Evolutionary conservation across 106 monocot genomes (phyloP).

Genomic region (Vanilla planifolia): DNA sequence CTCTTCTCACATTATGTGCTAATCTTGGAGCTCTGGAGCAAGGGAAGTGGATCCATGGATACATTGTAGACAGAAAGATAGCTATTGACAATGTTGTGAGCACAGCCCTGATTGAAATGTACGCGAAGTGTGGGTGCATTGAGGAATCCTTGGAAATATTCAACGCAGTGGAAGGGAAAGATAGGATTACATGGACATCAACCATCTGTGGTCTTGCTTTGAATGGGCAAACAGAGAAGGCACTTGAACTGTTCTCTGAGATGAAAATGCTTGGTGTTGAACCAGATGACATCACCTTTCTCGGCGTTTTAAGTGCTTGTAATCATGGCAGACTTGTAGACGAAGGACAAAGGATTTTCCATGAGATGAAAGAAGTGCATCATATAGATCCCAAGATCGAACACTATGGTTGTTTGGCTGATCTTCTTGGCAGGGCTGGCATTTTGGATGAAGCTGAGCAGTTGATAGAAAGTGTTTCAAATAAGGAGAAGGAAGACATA

Average conservation of each 20-base stretch:
- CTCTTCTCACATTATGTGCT: conserved; percentile 47
- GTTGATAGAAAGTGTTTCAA: conserved; percentile 25
- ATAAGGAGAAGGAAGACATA: conserved; percentile 5
- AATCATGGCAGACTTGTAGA: conserved; percentile 55
- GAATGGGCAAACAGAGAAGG: conserved; percentile 25
- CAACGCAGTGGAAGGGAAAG: conserved; percentile 14
- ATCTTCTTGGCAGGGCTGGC: conserved; percentile 54
- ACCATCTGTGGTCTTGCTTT: conserved; percentile 44
- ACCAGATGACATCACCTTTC: conserved; percentile 61
- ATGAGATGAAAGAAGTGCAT: conserved; percentile 29
- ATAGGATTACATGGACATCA: conserved; percentile 35
- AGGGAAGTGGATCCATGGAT: conserved; percentile 38
- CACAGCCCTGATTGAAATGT: conserved; percentile 45
- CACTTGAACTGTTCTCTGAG: conserved; percentile 41
- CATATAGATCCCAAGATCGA: conserved; percentile 40
- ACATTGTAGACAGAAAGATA: conserved; percentile 24
- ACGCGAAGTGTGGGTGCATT: conserved; percentile 41
- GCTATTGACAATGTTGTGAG: conserved; percentile 30
- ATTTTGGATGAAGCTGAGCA: conserved; percentile 42
- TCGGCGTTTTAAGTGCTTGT: conserved; percentile 59
- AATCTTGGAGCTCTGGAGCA: conserved; percentile 41
- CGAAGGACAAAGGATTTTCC: conserved; percentile 36
- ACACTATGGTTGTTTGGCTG: conserved; percentile 57
- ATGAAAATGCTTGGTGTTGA: conserved; percentile 18
- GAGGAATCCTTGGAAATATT: conserved; percentile 41